phyloP scores from a whole-genome alignment of 805 yeast genomes.

The Pichia nanzhaoensis region DNA sequence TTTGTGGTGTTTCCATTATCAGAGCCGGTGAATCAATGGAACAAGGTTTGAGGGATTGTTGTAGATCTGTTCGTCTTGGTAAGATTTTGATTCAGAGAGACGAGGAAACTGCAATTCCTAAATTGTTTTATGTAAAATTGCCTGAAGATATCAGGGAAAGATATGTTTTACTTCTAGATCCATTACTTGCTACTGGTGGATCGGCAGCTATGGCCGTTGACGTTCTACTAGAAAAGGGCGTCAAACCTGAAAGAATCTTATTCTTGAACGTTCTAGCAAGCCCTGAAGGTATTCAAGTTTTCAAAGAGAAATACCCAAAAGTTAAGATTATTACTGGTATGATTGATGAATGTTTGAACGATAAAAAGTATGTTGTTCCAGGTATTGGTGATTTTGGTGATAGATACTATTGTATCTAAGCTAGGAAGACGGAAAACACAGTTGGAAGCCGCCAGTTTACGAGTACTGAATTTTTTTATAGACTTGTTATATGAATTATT shows the following conservation, averaged over 20 bases:
- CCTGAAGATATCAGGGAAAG: conserved; percentile 89
- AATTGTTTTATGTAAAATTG: conserved; percentile 84
- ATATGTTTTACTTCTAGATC: conserved; percentile 87
- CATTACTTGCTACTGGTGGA: conserved; percentile 98
- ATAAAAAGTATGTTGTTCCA: conserved; percentile 77
- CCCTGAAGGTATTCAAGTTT: conserved; percentile 85
- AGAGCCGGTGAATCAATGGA: conserved; percentile 99
- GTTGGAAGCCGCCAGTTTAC: no score
- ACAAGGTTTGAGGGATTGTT: conserved; percentile 95
- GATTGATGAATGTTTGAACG: conserved; percentile 81
- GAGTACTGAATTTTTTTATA: no score
- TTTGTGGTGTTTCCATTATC: conserved; percentile 96
- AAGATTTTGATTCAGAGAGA: conserved; percentile 96
- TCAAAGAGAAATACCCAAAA: conserved; percentile 72
- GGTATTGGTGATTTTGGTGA: conserved; percentile 99
- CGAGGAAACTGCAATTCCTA: conserved; percentile 94
- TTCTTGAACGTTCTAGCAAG: conserved; percentile 89
- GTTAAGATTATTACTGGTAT: conserved; percentile 91
- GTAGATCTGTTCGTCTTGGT: conserved; percentile 93
- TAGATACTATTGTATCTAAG: conserved; percentile 83
- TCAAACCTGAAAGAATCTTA: conserved; percentile 76
- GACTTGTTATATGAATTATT: not conserved
- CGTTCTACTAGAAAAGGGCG: conserved; percentile 81
- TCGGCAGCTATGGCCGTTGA: conserved; percentile 97
- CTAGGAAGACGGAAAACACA: not conserved